These are phyloP conservation scores for Hydrangea macrophylla DNA, from an alignment of 148 eudicot genomes.

Conservation along the genomic window DNA sequence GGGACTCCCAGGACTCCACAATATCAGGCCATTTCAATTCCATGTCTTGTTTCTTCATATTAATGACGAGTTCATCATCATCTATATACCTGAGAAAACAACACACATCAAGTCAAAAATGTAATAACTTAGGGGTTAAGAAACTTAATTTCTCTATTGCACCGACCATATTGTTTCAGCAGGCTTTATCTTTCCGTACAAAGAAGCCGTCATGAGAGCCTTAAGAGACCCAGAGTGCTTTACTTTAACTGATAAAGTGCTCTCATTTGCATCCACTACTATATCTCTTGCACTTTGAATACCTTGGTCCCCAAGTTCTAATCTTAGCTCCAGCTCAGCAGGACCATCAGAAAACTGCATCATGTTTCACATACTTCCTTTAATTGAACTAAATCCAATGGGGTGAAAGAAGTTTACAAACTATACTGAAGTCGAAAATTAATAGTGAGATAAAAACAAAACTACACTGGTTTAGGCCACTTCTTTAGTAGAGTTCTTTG, in stretches of 20 bases:
- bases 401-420: not conserved
- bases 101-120: conserved; percentile 9
- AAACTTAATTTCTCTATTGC: conserved; percentile 5
- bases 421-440: not conserved
- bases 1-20: conserved; percentile 90
- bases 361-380: conserved; percentile 17
- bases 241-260: conserved; percentile 47
- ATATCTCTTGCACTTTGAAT: conserved; percentile 54
- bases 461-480: too few species aligned
- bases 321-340: conserved; percentile 76
- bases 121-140: not conserved
- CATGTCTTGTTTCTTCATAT: conserved; percentile 78
- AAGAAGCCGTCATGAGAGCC: conserved; percentile 62
- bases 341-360: conserved; percentile 83
- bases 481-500: too few species aligned
- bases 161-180: conserved; percentile 91
- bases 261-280: conserved; percentile 65
- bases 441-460: not conserved
- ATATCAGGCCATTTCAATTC: conserved; percentile 92
- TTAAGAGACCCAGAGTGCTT: conserved; percentile 37
- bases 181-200: conserved; percentile 81
- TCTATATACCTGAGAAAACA: conserved; percentile 65
- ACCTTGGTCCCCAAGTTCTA: conserved; percentile 44
- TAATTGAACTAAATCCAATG: conserved; percentile 7
- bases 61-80: conserved; percentile 77